A percentile compares a stretch with the other conserved stretches of the same genome.
These are phyloP conservation scores for Heracleum sosnowskyi DNA, from an alignment of 129 eudicot genomes.

Conservation along the genomic window DNA sequence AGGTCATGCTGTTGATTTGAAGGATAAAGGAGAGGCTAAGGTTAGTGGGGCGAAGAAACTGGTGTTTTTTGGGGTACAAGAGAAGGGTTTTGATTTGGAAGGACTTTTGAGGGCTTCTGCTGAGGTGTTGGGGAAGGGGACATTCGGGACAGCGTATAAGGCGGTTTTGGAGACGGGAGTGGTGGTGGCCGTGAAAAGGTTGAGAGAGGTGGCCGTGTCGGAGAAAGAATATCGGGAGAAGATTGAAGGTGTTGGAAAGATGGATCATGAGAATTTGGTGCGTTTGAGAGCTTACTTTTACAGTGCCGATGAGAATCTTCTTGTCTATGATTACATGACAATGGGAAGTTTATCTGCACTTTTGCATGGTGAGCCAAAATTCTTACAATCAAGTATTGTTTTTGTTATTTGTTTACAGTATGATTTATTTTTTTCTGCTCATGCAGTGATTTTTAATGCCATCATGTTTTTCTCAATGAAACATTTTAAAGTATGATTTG, in stretches of 20 bases:
- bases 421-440: background rate
- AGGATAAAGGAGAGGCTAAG: constrained; percentile 28
- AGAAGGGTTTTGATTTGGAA: constrained; percentile 59
- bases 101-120: constrained; percentile 84
- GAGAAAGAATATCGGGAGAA: constrained; percentile 76
- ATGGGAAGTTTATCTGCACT: constrained; percentile 99
- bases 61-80: constrained; percentile 46
- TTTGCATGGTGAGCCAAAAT: constrained; percentile 58
- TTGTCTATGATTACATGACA: constrained; percentile 89
- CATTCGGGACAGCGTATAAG: constrained; percentile 88
- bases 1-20: constrained; percentile 19
- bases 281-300: constrained; percentile 74
- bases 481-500: background rate
- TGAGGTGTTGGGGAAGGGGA: constrained; percentile 91
- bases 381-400: background rate
- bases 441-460: background rate
- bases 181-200: constrained; percentile 88
- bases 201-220: constrained; percentile 58
- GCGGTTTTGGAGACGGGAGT: constrained; percentile 65
- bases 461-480: background rate
- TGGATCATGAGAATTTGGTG: constrained; percentile 79
- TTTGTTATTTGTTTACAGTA: background rate
- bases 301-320: constrained; percentile 69
- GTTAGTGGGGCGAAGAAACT: constrained; percentile 42
- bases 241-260: constrained; percentile 65